Evolutionary conservation across 2,329 filamentous ascomycete species (phyloP).

Genomic region (Aspergillus ochraceoroseus): DNA sequence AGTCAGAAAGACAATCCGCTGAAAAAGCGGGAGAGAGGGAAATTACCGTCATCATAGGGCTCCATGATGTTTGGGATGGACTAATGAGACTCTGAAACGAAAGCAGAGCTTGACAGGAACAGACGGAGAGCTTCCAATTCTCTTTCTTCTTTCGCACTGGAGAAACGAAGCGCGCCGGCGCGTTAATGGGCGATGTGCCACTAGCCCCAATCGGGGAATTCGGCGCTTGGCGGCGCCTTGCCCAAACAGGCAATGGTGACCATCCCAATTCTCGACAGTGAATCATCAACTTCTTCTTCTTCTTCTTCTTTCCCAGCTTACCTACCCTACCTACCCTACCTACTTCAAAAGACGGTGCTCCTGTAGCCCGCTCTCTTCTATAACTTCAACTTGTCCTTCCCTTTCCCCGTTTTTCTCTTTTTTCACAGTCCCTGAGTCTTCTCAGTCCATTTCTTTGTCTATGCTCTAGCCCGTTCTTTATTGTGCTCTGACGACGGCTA

Average conservation of each 20-base stretch:
- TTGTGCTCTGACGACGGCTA: constrained; percentile 23
- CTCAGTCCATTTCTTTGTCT: constrained; percentile 17
- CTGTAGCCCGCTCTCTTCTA: constrained; percentile 6
- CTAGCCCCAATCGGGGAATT: constrained; percentile 24
- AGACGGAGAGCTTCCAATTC: constrained; percentile 10
- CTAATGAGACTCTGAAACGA: too few relatives aligned
- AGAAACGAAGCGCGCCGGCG: constrained; percentile 30
- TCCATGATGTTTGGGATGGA: constrained; percentile 35
- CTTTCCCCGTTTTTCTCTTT: constrained; percentile 13
- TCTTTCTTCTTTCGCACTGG: constrained; percentile 13
- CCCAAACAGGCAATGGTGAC: constrained; percentile 2
- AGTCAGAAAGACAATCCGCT: constrained; percentile 21
- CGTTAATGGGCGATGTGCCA: constrained; percentile 33
- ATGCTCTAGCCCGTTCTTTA: constrained; percentile 19
- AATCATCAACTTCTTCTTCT: too few relatives aligned
- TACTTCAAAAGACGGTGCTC: constrained; percentile 6
- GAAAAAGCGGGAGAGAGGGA: constrained; percentile 12
- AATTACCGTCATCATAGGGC: constrained; percentile 34
- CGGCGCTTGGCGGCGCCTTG: constrained; percentile 23
- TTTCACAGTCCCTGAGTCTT: constrained; percentile 20
- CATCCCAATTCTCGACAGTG: constrained; percentile 10
- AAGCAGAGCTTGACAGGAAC: constrained; percentile 20
- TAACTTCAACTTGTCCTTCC: constrained; percentile 2
- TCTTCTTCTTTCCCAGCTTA: background rate
- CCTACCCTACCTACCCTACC: constrained; percentile 1